Evolutionary conservation across 2,329 filamentous ascomycete genomes (phyloP).

Genomic region (Aureobasidium melanogenum): DNA sequence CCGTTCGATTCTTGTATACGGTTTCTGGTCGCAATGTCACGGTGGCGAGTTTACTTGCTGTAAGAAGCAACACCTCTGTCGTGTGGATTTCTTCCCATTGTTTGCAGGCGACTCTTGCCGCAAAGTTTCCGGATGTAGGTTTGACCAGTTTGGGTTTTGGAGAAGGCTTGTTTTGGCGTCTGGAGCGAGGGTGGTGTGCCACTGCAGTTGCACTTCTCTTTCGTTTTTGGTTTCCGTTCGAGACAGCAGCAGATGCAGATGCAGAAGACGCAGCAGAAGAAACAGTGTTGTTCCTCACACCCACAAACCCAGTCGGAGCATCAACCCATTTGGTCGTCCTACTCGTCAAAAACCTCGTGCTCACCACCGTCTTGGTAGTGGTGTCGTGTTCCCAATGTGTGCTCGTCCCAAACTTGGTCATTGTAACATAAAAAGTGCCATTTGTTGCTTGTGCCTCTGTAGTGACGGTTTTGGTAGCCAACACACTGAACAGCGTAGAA

Average conservation of each 20-base stretch:
- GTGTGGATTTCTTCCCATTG: not conserved
- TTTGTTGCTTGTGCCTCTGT: not conserved
- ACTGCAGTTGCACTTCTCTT: not conserved
- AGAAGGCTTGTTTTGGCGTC: not conserved
- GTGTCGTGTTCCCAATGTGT: not conserved
- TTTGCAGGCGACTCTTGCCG: not conserved
- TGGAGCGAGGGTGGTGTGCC: not conserved
- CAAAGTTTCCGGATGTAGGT: not conserved
- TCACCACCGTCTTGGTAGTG: not conserved
- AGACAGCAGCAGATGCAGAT: too few relatives aligned
- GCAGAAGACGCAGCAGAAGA: not conserved
- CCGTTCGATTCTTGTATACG: not conserved
- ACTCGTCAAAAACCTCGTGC: not conserved
- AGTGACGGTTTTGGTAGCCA: not conserved
- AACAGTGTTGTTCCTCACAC: not conserved
- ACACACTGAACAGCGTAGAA: not conserved
- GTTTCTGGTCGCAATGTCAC: not conserved
- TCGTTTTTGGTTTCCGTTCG: not conserved
- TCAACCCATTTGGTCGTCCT: not conserved
- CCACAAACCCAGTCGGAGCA: not conserved
- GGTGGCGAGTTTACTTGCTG: not conserved
- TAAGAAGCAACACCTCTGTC: not conserved
- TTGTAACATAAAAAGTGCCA: not conserved
- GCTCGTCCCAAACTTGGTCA: not conserved
- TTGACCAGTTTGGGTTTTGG: not conserved